Conservation (phyloP, 768 basidiomycete genomes). For the Peribolospora baueri region DNA sequence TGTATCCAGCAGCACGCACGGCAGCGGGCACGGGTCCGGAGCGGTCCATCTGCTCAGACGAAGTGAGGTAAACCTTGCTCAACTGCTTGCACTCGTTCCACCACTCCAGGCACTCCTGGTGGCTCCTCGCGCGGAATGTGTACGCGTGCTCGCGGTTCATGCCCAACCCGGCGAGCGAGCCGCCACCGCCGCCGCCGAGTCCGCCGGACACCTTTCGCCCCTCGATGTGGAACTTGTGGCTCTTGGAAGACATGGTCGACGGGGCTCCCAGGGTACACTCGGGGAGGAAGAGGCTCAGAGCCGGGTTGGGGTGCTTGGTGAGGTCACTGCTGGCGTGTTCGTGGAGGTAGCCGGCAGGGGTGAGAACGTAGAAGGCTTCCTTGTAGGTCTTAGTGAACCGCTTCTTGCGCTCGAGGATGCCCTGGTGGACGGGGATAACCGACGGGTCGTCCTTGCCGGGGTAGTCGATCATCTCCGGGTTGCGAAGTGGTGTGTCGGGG, state of each 20-base stretch:
- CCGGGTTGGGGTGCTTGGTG: constrained; percentile 29
- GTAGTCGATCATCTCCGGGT: constrained; percentile 51
- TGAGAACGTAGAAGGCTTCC: constrained; percentile 70
- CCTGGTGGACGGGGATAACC: constrained; percentile 63
- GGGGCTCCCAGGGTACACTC: constrained; percentile 89
- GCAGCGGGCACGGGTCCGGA: constrained; percentile 80
- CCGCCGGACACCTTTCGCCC: constrained; percentile 39
- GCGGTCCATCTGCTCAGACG: constrained; percentile 76
- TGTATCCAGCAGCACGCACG: constrained; percentile 66
- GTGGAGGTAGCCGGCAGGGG: constrained; percentile 87
- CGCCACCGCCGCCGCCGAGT: constrained; percentile 18
- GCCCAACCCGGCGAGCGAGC: constrained; percentile 21
- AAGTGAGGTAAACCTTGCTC: constrained; percentile 33
- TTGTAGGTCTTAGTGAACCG: constrained; percentile 39
- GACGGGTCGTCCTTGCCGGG: constrained; percentile 75
- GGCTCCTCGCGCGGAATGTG: constrained; percentile 66
- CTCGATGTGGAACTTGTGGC: constrained; percentile 96
- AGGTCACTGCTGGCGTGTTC: constrained; percentile 65
- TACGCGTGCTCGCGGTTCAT: constrained; percentile 32
- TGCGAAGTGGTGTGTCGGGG: constrained; percentile 79
- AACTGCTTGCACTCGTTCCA: constrained; percentile 63
- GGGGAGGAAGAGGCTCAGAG: constrained; percentile 75
- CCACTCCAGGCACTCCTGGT: constrained; percentile 99
- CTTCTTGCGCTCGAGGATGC: constrained; percentile 82
- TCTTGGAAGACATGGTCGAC: constrained; percentile 33